Evolutionary conservation across 2,329 filamentous ascomycete species (phyloP), one percentile per base, ranked within the genome.

Genomic region (Fusarium sp.): DNA sequence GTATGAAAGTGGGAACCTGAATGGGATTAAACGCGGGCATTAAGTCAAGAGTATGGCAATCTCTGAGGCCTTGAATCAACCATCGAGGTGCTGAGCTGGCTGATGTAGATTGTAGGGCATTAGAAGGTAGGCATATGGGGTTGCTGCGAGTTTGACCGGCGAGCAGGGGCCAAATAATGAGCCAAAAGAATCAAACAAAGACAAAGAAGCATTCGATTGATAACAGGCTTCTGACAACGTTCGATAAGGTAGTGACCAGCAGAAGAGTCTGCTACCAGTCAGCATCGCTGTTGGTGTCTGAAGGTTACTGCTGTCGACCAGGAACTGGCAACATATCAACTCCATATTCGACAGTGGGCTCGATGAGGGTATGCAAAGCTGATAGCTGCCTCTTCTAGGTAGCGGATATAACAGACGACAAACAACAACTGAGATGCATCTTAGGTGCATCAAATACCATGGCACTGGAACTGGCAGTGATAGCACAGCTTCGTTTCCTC

Each of bases 101-200:
- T 32, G 36, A 23, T 14, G 17, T 50, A 39, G n/a, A 42, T 39
- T 61, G 47, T 21, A 39, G 32, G 28, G 21, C 14, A 28, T 2
- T 23, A 34, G 14, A 56, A 34, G 28, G 28, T 43, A 30, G 32
- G 34, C 19, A 42, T 24, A 36, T 40, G 46, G 34, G 21, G n/a
- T 44, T 36, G 7, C n/a, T 61, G 30, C 19, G 39, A 68, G 39
- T 65, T 67, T 51, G 50, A 43, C 20, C 43, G 38, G 34, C 7
- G 19, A 34, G 15, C n/a, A 30, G 28, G 24, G 64, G 26, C 24
- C 28, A 23, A 44, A 26, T 40, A 32, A 36, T 17, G 24, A 45
- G 42, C 21, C 53, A 65, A 42, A 67, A 67, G 65, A 67, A 67
- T 67, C 65, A 67, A 67, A 67, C 59, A 46, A 67, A 67, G 38